phyloP scores from a whole-genome alignment of 768 basidiomycete species.

The Cystobasidium ongulense region DNA sequence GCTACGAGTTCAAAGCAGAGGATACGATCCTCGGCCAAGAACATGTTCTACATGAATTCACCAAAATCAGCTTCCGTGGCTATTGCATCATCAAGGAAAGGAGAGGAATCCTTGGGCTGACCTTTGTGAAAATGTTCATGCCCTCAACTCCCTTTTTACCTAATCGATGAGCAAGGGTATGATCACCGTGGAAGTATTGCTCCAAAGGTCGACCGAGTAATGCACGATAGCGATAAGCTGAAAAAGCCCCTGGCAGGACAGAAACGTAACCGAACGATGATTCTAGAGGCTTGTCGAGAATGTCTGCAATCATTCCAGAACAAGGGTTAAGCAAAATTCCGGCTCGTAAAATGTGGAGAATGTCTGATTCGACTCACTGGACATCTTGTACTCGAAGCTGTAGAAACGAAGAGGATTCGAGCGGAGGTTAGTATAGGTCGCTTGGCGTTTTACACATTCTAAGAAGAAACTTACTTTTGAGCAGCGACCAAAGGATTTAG shows the following conservation, averaged over 20 bases:
- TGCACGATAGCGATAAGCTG: constrained; percentile 82
- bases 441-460: not conserved
- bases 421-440: constrained; percentile 54
- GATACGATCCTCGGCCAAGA: constrained; percentile 86
- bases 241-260: constrained; percentile 92
- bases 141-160: constrained; percentile 85
- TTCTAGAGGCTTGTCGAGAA: constrained; percentile 88
- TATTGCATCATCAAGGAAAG: constrained; percentile 56
- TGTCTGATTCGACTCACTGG: constrained; percentile 46
- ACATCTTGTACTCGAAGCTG: constrained; percentile 56
- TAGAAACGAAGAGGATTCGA: constrained; percentile 58
- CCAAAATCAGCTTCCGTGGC: constrained; percentile 78
- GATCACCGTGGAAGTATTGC: constrained; percentile 50
- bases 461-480: constrained; percentile 55
- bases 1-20: constrained; percentile 95
- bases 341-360: not conserved
- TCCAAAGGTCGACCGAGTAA: constrained; percentile 70
- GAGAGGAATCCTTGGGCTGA: too few relatives aligned
- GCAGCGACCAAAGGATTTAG: constrained; percentile 86
- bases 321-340: not conserved
- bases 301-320: constrained; percentile 53
- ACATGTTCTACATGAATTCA: constrained; percentile 58
- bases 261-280: constrained; percentile 76
- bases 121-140: constrained; percentile 31
- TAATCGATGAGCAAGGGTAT: constrained; percentile 51